Base-by-base conservation (phyloP, 805 yeast genomes). In the Spathaspora girioi region DNA sequence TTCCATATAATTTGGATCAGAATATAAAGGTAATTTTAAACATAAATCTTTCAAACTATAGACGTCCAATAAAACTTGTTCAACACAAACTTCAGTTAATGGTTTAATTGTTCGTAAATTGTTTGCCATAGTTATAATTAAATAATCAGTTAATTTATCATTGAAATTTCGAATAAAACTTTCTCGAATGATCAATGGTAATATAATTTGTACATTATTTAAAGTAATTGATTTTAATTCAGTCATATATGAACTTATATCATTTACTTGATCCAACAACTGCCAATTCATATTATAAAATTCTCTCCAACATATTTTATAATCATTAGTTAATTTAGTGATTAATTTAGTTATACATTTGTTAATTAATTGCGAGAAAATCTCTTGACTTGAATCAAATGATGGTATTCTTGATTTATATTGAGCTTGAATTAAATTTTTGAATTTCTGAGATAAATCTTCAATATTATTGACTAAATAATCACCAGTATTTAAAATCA, bases 401-500 rank as follows among this genome's bases (percentile, higher is more conserved):
- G 70, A 63, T 12, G 59, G 59, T n/a, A 83, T 61, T 52, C 70
- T 73, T 18, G 67, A 70, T 11, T 72, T 61, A 47, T 66, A 66
- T 18, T 68, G 65, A 14, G 66, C 61, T 15, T 69, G 65, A 56
- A 65, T 74, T 59, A 67, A 70, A 63, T 66, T 77, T 59, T 45
- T 72, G 72, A 62, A 67, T 58, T 81, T 81, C 23, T 85, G 87
- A 58, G 84, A 90, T 44, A 94, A 69, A 63, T 94, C 97, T 11
- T 77, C 78, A 1, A 86, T 81, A 2, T 97, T 94, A 10, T 82
- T 75, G 15, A 89, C 80, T 53, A 96, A 85, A 65, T 92, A 94
- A 63, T 93, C 97, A 0, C 96, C 90, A 0, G 99, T 93, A 58
- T 90, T 89, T 35, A 93, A 69, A 9, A 91, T 79, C 62, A 89